Evolutionary conservation across 1,139 yeast genomes (phyloP).

Genomic region (Blastobotrys petasosporus): DNA sequence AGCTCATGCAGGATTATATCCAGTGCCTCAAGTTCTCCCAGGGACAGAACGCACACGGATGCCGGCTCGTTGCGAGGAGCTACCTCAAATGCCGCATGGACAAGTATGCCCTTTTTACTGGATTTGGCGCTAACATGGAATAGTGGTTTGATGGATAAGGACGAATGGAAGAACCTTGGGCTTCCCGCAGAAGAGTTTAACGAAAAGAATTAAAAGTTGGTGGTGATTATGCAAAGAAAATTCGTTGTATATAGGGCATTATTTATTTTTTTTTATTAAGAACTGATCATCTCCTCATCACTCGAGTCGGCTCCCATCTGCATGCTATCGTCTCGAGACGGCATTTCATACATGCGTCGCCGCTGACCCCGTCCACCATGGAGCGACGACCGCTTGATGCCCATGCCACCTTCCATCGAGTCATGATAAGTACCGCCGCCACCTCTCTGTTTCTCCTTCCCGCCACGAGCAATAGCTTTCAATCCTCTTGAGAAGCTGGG

Average conservation of each 20-base stretch:
- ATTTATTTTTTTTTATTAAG: background rate
- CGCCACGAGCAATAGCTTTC: background rate
- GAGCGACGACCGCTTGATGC: background rate
- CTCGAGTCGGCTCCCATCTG: background rate
- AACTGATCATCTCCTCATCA: slow-evolving; percentile 3
- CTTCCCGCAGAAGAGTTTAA: slow-evolving; percentile 55
- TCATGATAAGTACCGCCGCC: background rate
- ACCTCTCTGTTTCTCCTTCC: background rate
- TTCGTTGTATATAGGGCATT: background rate
- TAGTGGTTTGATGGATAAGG: slow-evolving; percentile 68
- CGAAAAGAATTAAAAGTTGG: background rate
- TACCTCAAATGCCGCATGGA: slow-evolving; percentile 90
- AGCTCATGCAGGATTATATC: slow-evolving; percentile 67
- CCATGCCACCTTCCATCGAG: background rate
- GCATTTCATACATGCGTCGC: background rate
- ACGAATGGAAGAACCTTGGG: slow-evolving; percentile 79
- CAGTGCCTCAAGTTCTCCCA: slow-evolving; percentile 70
- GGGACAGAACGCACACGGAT: slow-evolving; percentile 84
- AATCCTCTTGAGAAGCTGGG: background rate
- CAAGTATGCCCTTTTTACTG: slow-evolving; percentile 32
- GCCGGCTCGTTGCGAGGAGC: slow-evolving; percentile 73
- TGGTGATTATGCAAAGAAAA: background rate
- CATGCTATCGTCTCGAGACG: background rate
- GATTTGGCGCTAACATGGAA: slow-evolving; percentile 4
- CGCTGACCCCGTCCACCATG: background rate